Evolutionary conservation across 179 eudicot species (phyloP), one percentile per base, ranked within the genome.

Genomic region (Silene noctiflora): DNA sequence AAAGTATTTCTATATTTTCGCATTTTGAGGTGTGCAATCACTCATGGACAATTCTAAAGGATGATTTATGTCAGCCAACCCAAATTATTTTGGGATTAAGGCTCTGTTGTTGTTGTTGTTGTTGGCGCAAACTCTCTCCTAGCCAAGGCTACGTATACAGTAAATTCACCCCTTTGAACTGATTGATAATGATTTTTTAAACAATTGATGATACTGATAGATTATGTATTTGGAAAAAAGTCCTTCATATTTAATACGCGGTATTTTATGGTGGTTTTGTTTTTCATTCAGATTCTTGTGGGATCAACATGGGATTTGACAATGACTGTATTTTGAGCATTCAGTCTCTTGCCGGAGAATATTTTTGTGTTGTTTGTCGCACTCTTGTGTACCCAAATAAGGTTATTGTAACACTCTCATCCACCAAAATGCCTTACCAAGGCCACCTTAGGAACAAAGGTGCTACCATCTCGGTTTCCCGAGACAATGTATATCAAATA

Each of bases 291-390:
- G 79, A 64, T 71, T 65, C 51, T 22, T 17, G 20, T 48, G 20
- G 67, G 55, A 24, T 69, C 66, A 81, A 64, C 68, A 95, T 96
- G 99, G 99, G 99, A 10, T 93, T 96, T 51, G 99, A 96, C 78
- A 90, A 84, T 46, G 99, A 94, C 70, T 93, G 99, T 88, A 91
- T 93, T 29, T 58, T 90, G 42, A 88, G 91, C 71, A 89, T 91
- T 65, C 94, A 88, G 61, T 80, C 92, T 29, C 90, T 93, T 66
- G 84, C 91, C 20, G 94, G 96, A 63, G 98, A 96, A 80, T 96
- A 93, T 78, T 93, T 96, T 79, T 96, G 98, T 70, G 97, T 94
- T 6, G 96, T 96, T 21, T 96, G 99, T 83, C 91, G 89, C 48
- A 88, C 88, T 19, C 99, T 96, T 74, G 96, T 91, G 55, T 91